Base-by-base conservation (phyloP, 257 asterid species). In the Salvia rosmarinus region DNA sequence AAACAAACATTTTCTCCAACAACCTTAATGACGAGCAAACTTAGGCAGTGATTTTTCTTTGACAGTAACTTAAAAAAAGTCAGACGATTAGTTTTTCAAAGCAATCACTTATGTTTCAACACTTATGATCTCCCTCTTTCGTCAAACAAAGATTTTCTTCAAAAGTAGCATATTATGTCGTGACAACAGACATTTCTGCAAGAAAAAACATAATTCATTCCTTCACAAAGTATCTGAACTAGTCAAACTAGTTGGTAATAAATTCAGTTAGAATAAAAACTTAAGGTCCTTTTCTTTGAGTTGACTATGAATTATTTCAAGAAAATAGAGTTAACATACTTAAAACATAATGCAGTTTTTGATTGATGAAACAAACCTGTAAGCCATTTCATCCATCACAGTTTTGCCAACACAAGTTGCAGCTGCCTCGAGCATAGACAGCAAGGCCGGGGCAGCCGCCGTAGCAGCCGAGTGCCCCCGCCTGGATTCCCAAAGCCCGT, bases 361-460 rank as follows among this genome's bases (percentile, higher is more conserved):
- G 42, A 34, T n/a, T 32, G n/a, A 46, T 9, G 32, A 37, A 71
- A 64, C 40, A 73, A n/a, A n/a, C 98, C 98, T 89, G 87, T 93
- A 93, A 49, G 98, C 98, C 98, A 93, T 93, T 85, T 93, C 98
- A 82, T 93, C 98, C 98, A 89, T 89, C 8, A 85, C 82, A 39
- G 98, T 89, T 84, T 75, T 93, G 56, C 95, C 97, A 28, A 93
- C 78, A 76, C 89, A 85, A 65, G 90, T 85, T 65, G 96, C 98
- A 64, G 95, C 98, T 12, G 96, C 96, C n/a, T 79, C 62, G 58
- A 89, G 73, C 77, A 90, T 39, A 13, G 92, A 80, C 75, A 80
- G 20, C 47, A 89, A 92, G 44, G 83, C 80, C 16, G 87, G 87
- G 19, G 98, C 91, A 60, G 95, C 86, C 1, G 85, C 72, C 63